Base-by-base conservation (phyloP, 23 red algal genomes). In the Pyropia haitanensis region DNA sequence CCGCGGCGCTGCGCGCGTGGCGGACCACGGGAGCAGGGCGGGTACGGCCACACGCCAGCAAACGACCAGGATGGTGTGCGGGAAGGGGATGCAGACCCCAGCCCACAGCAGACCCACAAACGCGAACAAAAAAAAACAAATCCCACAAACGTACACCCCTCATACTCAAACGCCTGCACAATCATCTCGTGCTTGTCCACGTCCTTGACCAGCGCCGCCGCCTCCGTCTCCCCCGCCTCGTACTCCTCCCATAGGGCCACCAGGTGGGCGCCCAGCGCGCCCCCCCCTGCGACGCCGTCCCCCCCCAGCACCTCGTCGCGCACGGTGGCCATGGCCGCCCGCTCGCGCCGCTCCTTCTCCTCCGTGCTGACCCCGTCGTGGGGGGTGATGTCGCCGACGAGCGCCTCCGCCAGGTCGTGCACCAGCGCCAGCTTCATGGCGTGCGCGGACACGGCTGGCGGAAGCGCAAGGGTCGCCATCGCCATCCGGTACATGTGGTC, bases 121-220 rank as follows among this genome's bases (percentile, higher is more conserved):
- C 8, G 30, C 30, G n/a, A n/a, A n/a, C n/a, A n/a, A n/a, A n/a
- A n/a, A n/a, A n/a, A n/a, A n/a, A n/a, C n/a, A n/a, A n/a, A n/a
- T n/a, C n/a, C n/a, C n/a, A n/a, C n/a, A 32, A 46, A 46, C 39
- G 39, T 46, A 46, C 39, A 3, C 39, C 13, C 13, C 39, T 98
- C 85, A 65, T 98, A 98, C 67, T 89, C 86, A 34, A 78, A 67
- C 10, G 94, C 94, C 22, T 90, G 85, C 49, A 98, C 23, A 58
- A 98, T 65, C 94, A 98, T 90, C 64, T 98, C 94, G 4, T 91
- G 73, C 74, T 98, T 98, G 55, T 98, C 94, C 13, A 98, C 61
- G 24, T 90, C 65, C 55, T 87, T 89, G 14, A 98, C 66, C 59
- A 98, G 70, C 50, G 39, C 54, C 21, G 94, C 94, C 6, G 75